Evolutionary conservation across 768 basidiomycete genomes (phyloP).

Genomic region (Rhizopogon vinicolor): DNA sequence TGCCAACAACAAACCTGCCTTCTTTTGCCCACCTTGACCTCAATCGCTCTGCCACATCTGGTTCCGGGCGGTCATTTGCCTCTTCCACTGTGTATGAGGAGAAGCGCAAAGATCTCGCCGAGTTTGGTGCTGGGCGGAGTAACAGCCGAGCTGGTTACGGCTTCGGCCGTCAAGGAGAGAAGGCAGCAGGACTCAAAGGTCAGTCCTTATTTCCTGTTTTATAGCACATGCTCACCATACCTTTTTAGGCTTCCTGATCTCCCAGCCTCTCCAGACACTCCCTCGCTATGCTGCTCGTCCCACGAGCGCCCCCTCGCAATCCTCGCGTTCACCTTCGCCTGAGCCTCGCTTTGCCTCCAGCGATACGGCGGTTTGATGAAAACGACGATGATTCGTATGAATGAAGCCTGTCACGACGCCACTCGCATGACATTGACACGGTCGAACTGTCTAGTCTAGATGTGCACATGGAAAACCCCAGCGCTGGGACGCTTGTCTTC

Average conservation of each 20-base stretch:
- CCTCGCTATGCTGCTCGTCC: slow-evolving; percentile 51
- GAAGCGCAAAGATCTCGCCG: slow-evolving; percentile 16
- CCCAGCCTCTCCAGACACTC: slow-evolving; percentile 56
- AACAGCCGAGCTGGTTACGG: slow-evolving; percentile 52
- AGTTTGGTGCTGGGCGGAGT: slow-evolving; percentile 16
- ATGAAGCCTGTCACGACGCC: slow-evolving; percentile 12
- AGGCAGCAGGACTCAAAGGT: slow-evolving; percentile 62
- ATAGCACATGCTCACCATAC: slow-evolving; percentile 1
- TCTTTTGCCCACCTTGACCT: slow-evolving; percentile 12
- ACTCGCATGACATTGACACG: not conserved
- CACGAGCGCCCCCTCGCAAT: slow-evolving; percentile 15
- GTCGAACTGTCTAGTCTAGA: slow-evolving; percentile 7
- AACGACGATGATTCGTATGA: slow-evolving; percentile 14
- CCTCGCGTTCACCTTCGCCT: slow-evolving; percentile 17
- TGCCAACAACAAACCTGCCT: slow-evolving; percentile 42
- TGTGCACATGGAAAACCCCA: not conserved
- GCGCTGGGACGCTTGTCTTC: slow-evolving; percentile 6
- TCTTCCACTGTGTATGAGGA: slow-evolving; percentile 29
- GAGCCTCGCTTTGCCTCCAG: slow-evolving; percentile 24
- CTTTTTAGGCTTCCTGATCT: slow-evolving; percentile 46
- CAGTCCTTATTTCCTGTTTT: slow-evolving; percentile 1
- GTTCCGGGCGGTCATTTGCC: slow-evolving; percentile 16
- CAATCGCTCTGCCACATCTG: slow-evolving; percentile 18
- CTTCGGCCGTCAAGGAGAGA: slow-evolving; percentile 80
- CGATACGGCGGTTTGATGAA: slow-evolving; percentile 20